Evolutionary conservation across 768 basidiomycete genomes (phyloP).

Genomic region (Mycena latifolia): DNA sequence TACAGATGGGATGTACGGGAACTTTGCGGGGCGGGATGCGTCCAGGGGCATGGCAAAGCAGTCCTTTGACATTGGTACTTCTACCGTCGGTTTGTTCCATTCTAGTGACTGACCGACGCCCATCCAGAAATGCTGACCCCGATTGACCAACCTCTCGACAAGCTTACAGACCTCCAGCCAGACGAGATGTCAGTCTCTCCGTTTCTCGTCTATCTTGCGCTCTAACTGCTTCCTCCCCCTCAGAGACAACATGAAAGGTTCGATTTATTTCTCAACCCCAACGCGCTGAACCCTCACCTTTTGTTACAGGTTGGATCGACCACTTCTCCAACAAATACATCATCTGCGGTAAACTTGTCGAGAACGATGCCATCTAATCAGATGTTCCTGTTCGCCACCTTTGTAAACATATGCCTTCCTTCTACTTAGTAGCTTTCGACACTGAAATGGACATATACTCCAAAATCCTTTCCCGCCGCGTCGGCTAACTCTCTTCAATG

Average conservation of each 20-base stretch:
- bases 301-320: slow-evolving; percentile 84
- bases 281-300: slow-evolving; percentile 7
- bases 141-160: slow-evolving; percentile 88
- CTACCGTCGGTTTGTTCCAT: not conserved
- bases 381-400: too few species aligned
- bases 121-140: slow-evolving; percentile 89
- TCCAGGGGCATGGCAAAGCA: slow-evolving; percentile 98
- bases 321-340: slow-evolving; percentile 96
- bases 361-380: slow-evolving; percentile 70
- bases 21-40: slow-evolving; percentile 97
- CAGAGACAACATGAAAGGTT: slow-evolving; percentile 94
- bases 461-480: too few species aligned
- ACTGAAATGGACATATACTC: not conserved
- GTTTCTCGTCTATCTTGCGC: slow-evolving; percentile 6
- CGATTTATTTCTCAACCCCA: slow-evolving; percentile 23
- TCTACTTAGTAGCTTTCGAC: slow-evolving; percentile 1
- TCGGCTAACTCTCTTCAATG: too few species aligned
- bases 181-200: slow-evolving; percentile 81
- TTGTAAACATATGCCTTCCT: not conserved
- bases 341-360: slow-evolving; percentile 88
- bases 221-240: slow-evolving; percentile 19
- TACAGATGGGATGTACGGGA: slow-evolving; percentile 94
- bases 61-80: slow-evolving; percentile 88
- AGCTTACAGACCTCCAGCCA: slow-evolving; percentile 78
- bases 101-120: not conserved